Percentiles rank a stretch among this genome's conserved stretches.
These are phyloP conservation scores for Phlebopus sp. DNA, from an alignment of 1,284 basidiomycete species.

Conservation along the genomic window DNA sequence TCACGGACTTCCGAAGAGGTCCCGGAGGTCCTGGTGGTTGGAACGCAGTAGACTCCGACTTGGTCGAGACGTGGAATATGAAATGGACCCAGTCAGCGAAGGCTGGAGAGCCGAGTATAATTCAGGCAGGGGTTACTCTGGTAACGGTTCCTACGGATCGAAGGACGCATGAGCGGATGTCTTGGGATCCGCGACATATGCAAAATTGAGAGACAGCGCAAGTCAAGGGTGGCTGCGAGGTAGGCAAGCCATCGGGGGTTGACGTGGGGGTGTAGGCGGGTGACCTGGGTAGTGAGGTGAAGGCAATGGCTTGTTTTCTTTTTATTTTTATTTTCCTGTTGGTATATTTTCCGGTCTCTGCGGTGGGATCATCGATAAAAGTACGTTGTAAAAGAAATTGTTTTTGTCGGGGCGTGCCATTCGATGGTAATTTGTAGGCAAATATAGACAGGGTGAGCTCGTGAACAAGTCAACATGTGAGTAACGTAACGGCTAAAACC, in stretches of 20 bases:
- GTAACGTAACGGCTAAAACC: slow-evolving; percentile 21
- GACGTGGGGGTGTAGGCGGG: too few relatives aligned
- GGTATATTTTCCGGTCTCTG: too few relatives aligned
- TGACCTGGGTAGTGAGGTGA: too few relatives aligned
- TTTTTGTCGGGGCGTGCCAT: slow-evolving; percentile 6
- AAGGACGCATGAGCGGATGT: neutral
- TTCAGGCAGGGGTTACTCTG: slow-evolving; percentile 18
- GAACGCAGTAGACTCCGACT: too few relatives aligned
- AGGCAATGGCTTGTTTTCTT: too few relatives aligned
- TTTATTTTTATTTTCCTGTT: too few relatives aligned
- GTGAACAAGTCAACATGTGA: slow-evolving; percentile 17
- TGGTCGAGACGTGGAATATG: too few relatives aligned
- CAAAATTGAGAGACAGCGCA: neutral
- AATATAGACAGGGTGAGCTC: slow-evolving; percentile 14
- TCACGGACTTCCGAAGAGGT: too few relatives aligned
- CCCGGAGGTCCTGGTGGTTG: too few relatives aligned
- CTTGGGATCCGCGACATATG: neutral
- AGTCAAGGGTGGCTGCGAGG: too few relatives aligned
- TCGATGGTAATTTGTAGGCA: slow-evolving; percentile 5
- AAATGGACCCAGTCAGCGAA: too few relatives aligned
- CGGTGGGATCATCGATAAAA: slow-evolving; percentile 17
- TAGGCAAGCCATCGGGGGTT: too few relatives aligned
- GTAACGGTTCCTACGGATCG: slow-evolving; percentile 16
- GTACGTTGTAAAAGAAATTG: neutral
- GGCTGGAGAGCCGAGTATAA: neutral